Evolutionary conservation across 139 green algal genomes (phyloP).

Genomic region (Zygnema cylindricum): DNA sequence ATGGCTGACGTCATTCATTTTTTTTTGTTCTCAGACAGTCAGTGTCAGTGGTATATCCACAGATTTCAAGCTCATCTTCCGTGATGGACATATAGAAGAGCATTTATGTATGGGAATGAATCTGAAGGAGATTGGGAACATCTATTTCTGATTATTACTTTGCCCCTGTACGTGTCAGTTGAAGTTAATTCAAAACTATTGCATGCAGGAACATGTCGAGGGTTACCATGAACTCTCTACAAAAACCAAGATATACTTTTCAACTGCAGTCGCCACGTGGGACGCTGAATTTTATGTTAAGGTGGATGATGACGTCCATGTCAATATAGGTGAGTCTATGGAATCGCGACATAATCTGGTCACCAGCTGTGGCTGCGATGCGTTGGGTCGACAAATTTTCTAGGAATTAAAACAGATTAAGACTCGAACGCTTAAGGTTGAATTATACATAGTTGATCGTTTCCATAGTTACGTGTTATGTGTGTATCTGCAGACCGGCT

Average conservation of each 20-base stretch:
- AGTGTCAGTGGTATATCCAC: no score
- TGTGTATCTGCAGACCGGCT: no score
- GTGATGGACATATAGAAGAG: neutral
- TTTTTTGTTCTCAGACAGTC: no score
- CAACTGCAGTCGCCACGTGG: slow-evolving; percentile 54
- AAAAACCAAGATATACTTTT: slow-evolving; percentile 73
- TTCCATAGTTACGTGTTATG: no score
- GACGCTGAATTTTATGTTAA: slow-evolving; percentile 82
- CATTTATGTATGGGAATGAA: neutral
- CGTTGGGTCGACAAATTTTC: neutral
- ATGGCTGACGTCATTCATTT: no score
- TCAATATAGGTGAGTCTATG: slow-evolving; percentile 47
- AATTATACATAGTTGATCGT: no score
- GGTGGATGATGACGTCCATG: slow-evolving; percentile 55
- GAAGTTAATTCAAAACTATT: neutral
- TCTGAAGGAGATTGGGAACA: neutral
- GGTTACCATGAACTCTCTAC: slow-evolving; percentile 69
- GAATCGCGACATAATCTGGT: neutral
- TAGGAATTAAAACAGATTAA: slow-evolving; percentile 7
- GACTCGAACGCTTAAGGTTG: no score
- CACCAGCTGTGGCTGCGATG: neutral
- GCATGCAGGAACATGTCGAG: slow-evolving; percentile 63
- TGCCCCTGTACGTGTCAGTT: neutral
- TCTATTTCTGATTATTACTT: slow-evolving; percentile 1
- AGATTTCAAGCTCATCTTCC: no score